Evolutionary conservation across 805 yeast species (phyloP), one percentile per base, ranked within the genome.

Genomic region (Yarrowia bubula): DNA sequence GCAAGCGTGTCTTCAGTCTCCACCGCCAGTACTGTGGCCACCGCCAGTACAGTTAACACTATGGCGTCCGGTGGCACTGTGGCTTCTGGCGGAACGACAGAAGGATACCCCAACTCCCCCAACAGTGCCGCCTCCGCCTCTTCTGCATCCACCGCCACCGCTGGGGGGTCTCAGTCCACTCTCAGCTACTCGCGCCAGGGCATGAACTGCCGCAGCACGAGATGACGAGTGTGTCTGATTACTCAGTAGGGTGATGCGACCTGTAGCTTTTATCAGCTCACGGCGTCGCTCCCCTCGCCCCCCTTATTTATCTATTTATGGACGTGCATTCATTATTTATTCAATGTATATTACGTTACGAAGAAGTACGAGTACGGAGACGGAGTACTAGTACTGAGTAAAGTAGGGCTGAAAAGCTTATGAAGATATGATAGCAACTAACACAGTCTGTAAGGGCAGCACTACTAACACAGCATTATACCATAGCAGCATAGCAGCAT

Each of bases 1-100:
- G 64, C 64, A 58, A 58, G 64, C 64, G 64, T 58, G 41, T 58
- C 64, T 22, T 58, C 64, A 11, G 64, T 58, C 35, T 58, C 64
- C 17, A 58, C 64, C 2, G 51, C 35, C 42, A 43, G 51, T 35
- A 58, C 64, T 15, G 64, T 33, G n/a, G 51, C 50, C 43, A 55
- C 61, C 15, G 61, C 47, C 47, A 55, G 61, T n/a, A 58, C 64
- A 3, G 64, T 58, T 4, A 58, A 58, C 28, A 58, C 64, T 15
- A 15, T 55, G 46, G 61, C 47, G 9, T 55, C 61, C 3, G 61
- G 61, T 15, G 47, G 61, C 46, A 55, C 61, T 28, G 61, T 55
- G 4, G 61, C 47, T 15, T 39, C 61, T 4, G 47, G 47, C 47
- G 28, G 28, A 22, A 55, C n/a, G n/a, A n/a, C 18, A 22, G 61